A percentile compares a stretch with the other conserved stretches of the same genome.
Conservation (phyloP, 2,329 filamentous ascomycete genomes). For the Fusarium piperis region DNA sequence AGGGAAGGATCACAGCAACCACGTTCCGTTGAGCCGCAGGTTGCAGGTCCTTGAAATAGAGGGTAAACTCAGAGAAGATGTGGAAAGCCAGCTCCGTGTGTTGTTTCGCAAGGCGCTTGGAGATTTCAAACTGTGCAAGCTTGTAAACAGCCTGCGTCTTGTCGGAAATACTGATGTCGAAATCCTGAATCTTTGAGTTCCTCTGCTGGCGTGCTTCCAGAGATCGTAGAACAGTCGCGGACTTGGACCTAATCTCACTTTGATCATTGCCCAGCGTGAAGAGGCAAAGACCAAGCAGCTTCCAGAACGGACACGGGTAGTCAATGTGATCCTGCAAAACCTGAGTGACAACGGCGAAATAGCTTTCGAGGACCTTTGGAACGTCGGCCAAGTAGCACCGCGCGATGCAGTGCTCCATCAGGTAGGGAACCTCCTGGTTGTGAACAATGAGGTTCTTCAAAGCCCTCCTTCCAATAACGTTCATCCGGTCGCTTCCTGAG, state of each 20-base stretch:
- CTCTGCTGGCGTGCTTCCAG: slow-evolving; percentile 82
- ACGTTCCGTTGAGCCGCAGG: slow-evolving; percentile 90
- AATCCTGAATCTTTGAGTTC: slow-evolving; percentile 93
- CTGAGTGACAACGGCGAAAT: slow-evolving; percentile 91
- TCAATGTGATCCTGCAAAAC: slow-evolving; percentile 86
- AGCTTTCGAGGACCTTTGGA: slow-evolving; percentile 89
- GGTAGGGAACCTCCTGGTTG: slow-evolving; percentile 85
- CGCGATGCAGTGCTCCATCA: slow-evolving; percentile 89
- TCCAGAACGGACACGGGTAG: slow-evolving; percentile 89
- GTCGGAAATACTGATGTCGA: slow-evolving; percentile 97
- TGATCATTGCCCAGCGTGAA: slow-evolving; percentile 94
- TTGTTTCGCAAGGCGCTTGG: slow-evolving; percentile 86
- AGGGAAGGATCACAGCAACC: slow-evolving; percentile 92
- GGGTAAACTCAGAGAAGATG: slow-evolving; percentile 94
- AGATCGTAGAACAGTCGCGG: slow-evolving; percentile 80
- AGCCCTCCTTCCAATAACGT: slow-evolving; percentile 87
- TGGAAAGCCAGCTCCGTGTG: slow-evolving; percentile 91
- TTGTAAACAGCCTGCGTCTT: slow-evolving; percentile 99
- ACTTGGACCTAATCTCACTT: slow-evolving; percentile 88
- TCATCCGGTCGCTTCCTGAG: slow-evolving; percentile 89
- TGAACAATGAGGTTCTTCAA: slow-evolving; percentile 89
- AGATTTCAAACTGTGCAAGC: slow-evolving; percentile 95
- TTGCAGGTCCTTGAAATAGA: slow-evolving; percentile 89
- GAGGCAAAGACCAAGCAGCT: slow-evolving; percentile 84
- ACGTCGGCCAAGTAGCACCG: slow-evolving; percentile 87